Conservation (phyloP, 345 rosid genomes). For the Nasturtium officinale region DNA sequence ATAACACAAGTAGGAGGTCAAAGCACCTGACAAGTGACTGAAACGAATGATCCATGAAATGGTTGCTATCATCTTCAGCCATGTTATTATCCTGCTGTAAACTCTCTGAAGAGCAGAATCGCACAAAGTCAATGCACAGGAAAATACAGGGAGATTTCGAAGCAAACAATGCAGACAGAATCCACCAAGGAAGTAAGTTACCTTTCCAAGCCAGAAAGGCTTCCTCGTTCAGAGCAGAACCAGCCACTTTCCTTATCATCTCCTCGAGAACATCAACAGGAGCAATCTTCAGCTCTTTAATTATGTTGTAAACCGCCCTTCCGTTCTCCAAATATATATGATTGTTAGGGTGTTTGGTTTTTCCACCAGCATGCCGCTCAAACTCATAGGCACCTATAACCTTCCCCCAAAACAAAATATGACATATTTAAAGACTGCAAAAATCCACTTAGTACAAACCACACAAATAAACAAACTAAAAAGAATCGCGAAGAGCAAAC, state of each 20-base stretch:
- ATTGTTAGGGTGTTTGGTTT: constrained; percentile 89
- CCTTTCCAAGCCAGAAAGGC: constrained; percentile 90
- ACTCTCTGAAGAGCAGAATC: constrained; percentile 32
- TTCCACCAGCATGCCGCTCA: constrained; percentile 91
- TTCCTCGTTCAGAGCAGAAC: constrained; percentile 75
- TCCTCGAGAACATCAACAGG: constrained; percentile 61
- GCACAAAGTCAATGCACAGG: constrained; percentile 18
- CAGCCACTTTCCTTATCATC: constrained; percentile 76
- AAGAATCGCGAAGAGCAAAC: constrained; percentile 33
- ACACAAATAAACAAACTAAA: not conserved
- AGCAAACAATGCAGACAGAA: constrained; percentile 1
- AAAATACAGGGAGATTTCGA: not conserved
- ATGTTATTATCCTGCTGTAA: constrained; percentile 48
- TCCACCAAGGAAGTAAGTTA: constrained; percentile 34
- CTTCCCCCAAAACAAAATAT: constrained; percentile 45
- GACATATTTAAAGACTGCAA: not conserved
- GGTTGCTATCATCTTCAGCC: constrained; percentile 44
- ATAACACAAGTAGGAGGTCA: not conserved
- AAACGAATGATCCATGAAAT: constrained; percentile 39
- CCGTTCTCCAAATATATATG: constrained; percentile 92
- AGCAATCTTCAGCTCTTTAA: constrained; percentile 84
- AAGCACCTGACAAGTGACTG: constrained; percentile 48
- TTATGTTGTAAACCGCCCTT: constrained; percentile 69
- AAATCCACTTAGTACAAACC: not conserved
- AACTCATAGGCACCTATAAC: constrained; percentile 84